Conservation (phyloP, 345 rosid genomes). For the Eucalyptus leucophloia region DNA sequence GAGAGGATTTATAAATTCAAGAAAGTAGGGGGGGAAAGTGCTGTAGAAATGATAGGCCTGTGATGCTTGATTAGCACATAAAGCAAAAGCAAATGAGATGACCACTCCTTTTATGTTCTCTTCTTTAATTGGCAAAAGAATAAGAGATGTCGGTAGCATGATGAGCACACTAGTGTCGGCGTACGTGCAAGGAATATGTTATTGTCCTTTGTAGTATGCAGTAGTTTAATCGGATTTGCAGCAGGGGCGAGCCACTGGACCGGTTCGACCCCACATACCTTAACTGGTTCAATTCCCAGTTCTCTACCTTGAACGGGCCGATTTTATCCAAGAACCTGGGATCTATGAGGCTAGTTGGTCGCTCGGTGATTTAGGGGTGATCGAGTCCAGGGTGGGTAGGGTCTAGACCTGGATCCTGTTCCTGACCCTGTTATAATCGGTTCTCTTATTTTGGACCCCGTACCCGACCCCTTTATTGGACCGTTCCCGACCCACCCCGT, state of each 20-base stretch:
- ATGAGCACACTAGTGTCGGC: not conserved
- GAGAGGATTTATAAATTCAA: not conserved
- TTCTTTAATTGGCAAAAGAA: not conserved
- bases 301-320: not conserved
- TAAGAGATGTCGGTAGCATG: not conserved
- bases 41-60: not conserved
- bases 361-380: not conserved
- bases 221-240: not conserved
- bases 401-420: too few relatives aligned
- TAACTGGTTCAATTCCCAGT: rapidly evolving
- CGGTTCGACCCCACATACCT: not conserved
- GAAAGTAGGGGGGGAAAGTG: not conserved
- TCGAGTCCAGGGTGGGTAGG: too few relatives aligned
- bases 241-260: not conserved
- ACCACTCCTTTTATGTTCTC: not conserved
- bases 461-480: too few relatives aligned
- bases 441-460: too few relatives aligned
- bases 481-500: too few relatives aligned
- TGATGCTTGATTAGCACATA: not conserved
- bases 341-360: not conserved
- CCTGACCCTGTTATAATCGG: too few relatives aligned
- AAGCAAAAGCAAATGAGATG: not conserved
- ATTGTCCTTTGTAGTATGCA: not conserved
- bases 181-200: not conserved
- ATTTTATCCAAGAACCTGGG: not conserved